A percentile compares a stretch with the other conserved stretches of the same genome.
Conservation (phyloP, 2,329 filamentous ascomycete genomes). For the Paecilomyces variotii region DNA sequence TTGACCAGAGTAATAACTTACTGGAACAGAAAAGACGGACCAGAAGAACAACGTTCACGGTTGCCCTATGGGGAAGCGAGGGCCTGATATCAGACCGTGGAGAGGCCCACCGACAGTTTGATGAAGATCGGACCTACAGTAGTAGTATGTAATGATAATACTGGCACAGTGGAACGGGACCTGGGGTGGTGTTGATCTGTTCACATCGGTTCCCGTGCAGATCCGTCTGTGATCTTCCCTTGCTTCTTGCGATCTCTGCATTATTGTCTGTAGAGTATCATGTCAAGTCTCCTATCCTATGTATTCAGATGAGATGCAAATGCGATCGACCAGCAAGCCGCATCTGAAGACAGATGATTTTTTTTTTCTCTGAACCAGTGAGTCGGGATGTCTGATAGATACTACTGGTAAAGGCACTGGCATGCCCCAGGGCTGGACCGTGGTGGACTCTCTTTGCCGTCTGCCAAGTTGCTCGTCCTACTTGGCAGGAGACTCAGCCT, state of each 20-base stretch:
- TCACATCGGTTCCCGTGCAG: neutral
- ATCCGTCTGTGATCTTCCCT: neutral
- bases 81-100: neutral
- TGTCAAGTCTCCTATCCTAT: too few species aligned
- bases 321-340: neutral
- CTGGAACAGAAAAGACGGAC: too few species aligned
- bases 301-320: too few species aligned
- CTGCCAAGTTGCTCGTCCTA: neutral
- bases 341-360: neutral
- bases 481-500: neutral
- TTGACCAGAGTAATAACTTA: too few species aligned
- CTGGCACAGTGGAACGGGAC: neutral
- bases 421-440: neutral
- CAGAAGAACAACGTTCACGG: neutral
- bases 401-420: neutral
- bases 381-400: neutral
- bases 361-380: neutral
- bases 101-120: neutral
- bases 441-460: neutral
- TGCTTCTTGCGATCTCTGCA: neutral
- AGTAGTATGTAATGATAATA: too few species aligned
- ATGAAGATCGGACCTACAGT: neutral
- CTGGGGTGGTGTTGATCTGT: neutral
- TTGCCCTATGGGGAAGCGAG: neutral
- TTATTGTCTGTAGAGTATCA: too few species aligned